Conservation (phyloP, 176 grass and related monocot species). For the Elymus sibiricus region DNA sequence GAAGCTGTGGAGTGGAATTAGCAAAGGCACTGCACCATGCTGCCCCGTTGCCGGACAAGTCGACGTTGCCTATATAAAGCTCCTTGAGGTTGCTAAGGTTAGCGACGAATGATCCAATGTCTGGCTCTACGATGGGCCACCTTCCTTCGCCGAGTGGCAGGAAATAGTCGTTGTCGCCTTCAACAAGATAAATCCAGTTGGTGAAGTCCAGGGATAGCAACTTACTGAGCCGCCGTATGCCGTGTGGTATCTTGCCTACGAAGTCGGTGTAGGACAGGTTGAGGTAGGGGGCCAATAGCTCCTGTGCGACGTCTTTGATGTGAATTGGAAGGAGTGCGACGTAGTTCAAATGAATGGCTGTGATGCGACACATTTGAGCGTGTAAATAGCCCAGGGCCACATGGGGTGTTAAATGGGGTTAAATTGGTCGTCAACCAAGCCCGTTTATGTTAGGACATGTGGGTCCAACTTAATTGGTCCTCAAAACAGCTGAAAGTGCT, state of each 20-base stretch:
- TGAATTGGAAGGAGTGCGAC: too few relatives aligned
- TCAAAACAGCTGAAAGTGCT: too few relatives aligned
- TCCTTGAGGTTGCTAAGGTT: conserved; percentile 42
- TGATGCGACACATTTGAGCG: too few relatives aligned
- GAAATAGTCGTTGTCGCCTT: neutral
- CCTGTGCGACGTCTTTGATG: too few relatives aligned
- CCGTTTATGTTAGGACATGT: too few relatives aligned
- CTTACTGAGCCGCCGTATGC: neutral
- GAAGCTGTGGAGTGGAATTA: conserved; percentile 28
- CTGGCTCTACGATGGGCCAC: conserved; percentile 10
- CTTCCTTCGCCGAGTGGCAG: neutral
- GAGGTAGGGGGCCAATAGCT: too few relatives aligned
- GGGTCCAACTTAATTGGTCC: too few relatives aligned
- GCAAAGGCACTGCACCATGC: conserved; percentile 37
- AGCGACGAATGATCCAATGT: conserved; percentile 21
- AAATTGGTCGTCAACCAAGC: too few relatives aligned
- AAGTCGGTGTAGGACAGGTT: neutral
- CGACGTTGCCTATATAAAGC: conserved; percentile 31
- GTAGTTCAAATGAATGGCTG: too few relatives aligned
- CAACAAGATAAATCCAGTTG: neutral
- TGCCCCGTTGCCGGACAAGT: conserved; percentile 37
- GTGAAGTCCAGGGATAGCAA: neutral
- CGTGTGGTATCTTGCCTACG: neutral
- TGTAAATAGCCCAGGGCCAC: too few relatives aligned
- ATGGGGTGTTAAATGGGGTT: too few relatives aligned